phyloP scores from a whole-genome alignment of 352 stramenopile genomes.

The Pythium phragmitis region DNA sequence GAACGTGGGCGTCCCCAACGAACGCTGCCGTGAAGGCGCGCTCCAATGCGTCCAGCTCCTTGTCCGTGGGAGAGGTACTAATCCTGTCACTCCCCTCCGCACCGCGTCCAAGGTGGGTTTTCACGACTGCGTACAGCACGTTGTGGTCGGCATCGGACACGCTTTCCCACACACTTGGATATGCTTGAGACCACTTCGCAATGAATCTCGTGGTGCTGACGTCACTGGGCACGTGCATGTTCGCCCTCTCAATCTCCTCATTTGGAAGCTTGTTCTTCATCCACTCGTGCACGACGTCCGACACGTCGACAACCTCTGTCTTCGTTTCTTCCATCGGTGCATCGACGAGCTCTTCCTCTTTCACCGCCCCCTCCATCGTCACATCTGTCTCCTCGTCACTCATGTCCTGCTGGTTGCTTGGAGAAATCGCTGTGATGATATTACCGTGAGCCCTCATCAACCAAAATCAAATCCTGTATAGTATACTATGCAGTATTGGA shows the following conservation, averaged over 20 bases:
- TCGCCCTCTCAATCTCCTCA: neutral
- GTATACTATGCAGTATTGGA: neutral
- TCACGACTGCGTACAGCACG: neutral
- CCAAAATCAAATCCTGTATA: neutral
- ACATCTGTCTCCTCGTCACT: too few relatives aligned
- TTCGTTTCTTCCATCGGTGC: neutral
- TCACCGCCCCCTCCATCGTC: neutral
- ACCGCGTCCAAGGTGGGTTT: neutral
- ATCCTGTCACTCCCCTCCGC: neutral
- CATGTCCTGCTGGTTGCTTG: too few relatives aligned
- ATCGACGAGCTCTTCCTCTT: neutral
- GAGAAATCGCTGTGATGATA: neutral
- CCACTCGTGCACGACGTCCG: conserved; percentile 10
- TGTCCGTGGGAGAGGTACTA: neutral
- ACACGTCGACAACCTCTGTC: conserved; percentile 1
- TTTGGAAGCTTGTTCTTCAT: neutral
- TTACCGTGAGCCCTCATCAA: neutral
- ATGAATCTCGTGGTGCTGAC: neutral
- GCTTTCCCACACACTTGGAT: neutral
- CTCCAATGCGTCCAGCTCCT: neutral
- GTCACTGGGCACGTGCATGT: too few relatives aligned
- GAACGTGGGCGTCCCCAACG: conserved; percentile 1
- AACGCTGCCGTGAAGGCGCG: neutral
- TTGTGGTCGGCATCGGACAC: neutral
- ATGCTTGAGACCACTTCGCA: neutral